phyloP scores from a whole-genome alignment of 2,329 filamentous ascomycete genomes.

The Mycosphaerella sp. region DNA sequence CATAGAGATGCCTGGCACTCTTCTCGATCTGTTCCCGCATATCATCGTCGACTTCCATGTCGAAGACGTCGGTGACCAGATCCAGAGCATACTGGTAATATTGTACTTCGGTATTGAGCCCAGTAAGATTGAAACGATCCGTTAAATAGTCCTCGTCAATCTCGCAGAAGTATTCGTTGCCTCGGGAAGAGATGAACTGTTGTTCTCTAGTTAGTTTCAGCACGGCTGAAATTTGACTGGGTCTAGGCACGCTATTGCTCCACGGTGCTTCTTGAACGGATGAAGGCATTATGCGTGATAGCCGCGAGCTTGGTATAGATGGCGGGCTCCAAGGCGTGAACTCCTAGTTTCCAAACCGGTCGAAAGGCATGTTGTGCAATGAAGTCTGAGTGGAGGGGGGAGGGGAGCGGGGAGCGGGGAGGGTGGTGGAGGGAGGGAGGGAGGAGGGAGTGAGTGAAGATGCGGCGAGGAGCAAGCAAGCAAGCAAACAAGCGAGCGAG shows the following conservation, averaged over 20 bases:
- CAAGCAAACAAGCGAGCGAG: too few relatives aligned
- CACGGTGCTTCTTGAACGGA: background rate
- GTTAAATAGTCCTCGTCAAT: slow-evolving; percentile 99
- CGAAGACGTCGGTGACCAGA: slow-evolving; percentile 95
- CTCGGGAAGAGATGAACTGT: slow-evolving; percentile 94
- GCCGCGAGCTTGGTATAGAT: background rate
- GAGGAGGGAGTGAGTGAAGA: too few relatives aligned
- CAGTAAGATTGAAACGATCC: slow-evolving; percentile 95
- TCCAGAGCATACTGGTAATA: slow-evolving; percentile 99
- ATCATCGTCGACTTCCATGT: slow-evolving; percentile 96
- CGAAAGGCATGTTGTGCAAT: background rate
- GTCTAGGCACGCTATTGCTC: background rate
- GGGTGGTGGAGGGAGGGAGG: too few relatives aligned
- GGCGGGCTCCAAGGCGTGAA: background rate
- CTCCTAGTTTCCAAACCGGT: background rate
- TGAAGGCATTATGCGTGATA: background rate
- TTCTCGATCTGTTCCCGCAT: slow-evolving; percentile 98
- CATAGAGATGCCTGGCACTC: slow-evolving; percentile 90
- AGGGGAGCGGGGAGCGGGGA: too few relatives aligned
- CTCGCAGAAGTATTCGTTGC: slow-evolving; percentile 99
- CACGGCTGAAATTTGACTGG: background rate
- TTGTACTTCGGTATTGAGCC: slow-evolving; percentile 92
- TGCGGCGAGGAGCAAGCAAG: too few relatives aligned
- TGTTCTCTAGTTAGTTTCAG: slow-evolving; percentile 17
- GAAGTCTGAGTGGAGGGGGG: background rate